phyloP scores from a whole-genome alignment of 371 early-diverging fungal species.

The Quaeritorhiza haematococci region DNA sequence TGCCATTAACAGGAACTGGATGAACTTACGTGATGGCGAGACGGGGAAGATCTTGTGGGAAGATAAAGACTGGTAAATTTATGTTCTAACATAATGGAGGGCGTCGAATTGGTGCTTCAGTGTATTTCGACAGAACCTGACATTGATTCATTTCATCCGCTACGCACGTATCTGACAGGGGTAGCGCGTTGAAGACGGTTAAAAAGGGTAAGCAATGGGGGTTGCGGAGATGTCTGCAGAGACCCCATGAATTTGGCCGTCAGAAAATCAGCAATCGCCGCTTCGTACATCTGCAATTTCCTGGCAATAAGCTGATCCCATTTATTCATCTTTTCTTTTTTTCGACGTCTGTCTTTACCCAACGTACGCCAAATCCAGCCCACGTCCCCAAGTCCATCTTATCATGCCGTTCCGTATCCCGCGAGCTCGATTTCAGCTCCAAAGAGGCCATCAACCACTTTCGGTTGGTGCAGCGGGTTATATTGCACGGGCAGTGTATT shows the following conservation, averaged over 20 bases:
- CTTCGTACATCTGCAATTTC: no score
- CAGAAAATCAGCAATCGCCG: no score
- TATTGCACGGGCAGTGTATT: constrained; percentile 4
- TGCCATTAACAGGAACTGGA: constrained; percentile 23
- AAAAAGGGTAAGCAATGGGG: no score
- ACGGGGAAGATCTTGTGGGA: constrained; percentile 9
- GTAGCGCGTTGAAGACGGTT: no score
- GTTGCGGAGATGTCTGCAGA: no score
- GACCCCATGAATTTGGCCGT: no score
- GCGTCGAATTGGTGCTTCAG: no score
- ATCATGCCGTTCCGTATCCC: constrained; percentile 5
- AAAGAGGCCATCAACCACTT: constrained; percentile 7
- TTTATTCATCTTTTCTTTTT: neutral
- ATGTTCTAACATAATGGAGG: no score
- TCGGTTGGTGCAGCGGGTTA: constrained; percentile 9
- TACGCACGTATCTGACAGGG: no score
- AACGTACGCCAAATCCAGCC: constrained; percentile 1
- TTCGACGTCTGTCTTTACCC: neutral
- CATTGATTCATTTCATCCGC: no score
- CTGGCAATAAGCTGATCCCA: no score
- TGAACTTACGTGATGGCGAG: constrained; percentile 10
- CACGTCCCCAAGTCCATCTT: constrained; percentile 10
- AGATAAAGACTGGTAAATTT: constrained; percentile 4
- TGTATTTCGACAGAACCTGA: no score
- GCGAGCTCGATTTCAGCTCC: constrained; percentile 20